These are phyloP conservation scores for Aurinia saxatilis DNA, from an alignment of 345 rosid species.

Conservation along the genomic window DNA sequence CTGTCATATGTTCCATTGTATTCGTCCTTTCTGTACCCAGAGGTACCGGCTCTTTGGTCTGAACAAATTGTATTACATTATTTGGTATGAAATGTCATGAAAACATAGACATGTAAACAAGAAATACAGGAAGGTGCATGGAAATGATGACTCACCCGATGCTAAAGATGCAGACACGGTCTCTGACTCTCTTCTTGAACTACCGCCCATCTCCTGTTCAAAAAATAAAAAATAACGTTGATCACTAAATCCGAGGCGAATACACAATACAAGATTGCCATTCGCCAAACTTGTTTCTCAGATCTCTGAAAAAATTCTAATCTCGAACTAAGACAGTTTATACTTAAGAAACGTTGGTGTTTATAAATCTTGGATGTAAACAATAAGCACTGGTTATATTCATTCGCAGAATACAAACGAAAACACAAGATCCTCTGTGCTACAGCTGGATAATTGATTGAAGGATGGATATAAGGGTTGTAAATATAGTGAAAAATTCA, in stretches of 20 bases:
- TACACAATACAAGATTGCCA: background rate
- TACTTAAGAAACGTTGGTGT: background rate
- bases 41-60: slow-evolving; percentile 73
- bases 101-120: background rate
- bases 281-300: no score
- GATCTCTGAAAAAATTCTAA: background rate
- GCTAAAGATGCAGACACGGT: slow-evolving; percentile 46
- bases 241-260: background rate
- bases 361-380: background rate
- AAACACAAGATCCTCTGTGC: background rate
- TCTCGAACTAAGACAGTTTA: background rate
- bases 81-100: slow-evolving; percentile 7
- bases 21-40: slow-evolving; percentile 70
- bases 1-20: slow-evolving; percentile 67
- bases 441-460: background rate
- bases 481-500: background rate
- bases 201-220: slow-evolving; percentile 43
- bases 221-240: background rate
- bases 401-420: background rate
- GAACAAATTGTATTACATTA: background rate
- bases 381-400: background rate
- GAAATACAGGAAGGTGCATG: background rate
- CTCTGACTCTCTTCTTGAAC: slow-evolving; percentile 62
- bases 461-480: background rate
- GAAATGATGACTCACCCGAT: slow-evolving; percentile 51